These are phyloP conservation scores for Rosa chinensis DNA, from an alignment of 306 rosid genomes.

Conservation along the genomic window DNA sequence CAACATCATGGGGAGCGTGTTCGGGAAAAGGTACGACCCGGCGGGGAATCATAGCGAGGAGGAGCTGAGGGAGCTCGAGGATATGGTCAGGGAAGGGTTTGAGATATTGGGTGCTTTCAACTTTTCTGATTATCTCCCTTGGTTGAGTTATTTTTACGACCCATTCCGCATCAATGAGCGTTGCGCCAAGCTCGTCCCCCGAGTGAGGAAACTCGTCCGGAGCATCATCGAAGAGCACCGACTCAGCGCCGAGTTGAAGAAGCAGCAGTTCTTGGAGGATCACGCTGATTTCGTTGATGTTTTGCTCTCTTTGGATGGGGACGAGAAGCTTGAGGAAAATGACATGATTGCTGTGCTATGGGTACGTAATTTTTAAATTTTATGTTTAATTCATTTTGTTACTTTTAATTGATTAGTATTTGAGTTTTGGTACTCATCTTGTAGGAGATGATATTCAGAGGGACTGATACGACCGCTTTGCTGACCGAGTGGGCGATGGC, in stretches of 20 bases:
- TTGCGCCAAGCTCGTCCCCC: slow-evolving; percentile 46
- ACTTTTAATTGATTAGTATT: neutral
- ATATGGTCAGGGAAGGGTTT: slow-evolving; percentile 54
- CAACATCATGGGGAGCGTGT: slow-evolving; percentile 52
- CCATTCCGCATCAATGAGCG: slow-evolving; percentile 38
- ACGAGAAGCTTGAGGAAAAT: slow-evolving; percentile 43
- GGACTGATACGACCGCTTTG: slow-evolving; percentile 55
- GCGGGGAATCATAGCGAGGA: neutral
- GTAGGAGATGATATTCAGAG: slow-evolving; percentile 64
- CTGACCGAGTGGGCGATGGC: slow-evolving; percentile 64
- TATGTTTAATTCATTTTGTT: neutral
- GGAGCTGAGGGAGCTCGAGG: slow-evolving; percentile 34
- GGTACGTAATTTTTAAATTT: slow-evolving; percentile 23
- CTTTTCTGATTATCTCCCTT: slow-evolving; percentile 52
- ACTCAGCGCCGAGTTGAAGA: neutral
- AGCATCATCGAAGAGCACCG: slow-evolving; percentile 46
- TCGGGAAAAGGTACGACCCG: slow-evolving; percentile 41
- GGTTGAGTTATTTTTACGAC: slow-evolving; percentile 44
- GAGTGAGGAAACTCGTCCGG: slow-evolving; percentile 38
- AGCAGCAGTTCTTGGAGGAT: slow-evolving; percentile 30
- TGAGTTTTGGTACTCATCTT: neutral
- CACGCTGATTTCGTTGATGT: slow-evolving; percentile 55
- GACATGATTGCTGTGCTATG: slow-evolving; percentile 62
- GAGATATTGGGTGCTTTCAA: slow-evolving; percentile 58
- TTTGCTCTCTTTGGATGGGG: slow-evolving; percentile 45